Conservation (phyloP, 345 rosid genomes). For the Sonneratia caseolaris region DNA sequence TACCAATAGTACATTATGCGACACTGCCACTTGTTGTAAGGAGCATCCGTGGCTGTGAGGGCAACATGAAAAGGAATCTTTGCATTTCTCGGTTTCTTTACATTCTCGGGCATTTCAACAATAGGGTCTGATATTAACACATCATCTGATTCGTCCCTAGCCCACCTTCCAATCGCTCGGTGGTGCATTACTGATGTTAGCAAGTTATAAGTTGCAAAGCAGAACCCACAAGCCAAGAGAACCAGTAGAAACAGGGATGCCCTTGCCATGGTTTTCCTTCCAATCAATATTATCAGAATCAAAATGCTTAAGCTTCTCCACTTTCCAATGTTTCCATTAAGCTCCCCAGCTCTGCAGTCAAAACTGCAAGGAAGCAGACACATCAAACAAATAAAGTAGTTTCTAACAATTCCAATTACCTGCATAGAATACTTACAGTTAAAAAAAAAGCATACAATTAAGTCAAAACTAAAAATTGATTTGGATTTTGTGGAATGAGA, state of each 20-base stretch:
- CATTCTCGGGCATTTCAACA: slow-evolving; percentile 47
- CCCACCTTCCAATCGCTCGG: slow-evolving; percentile 26
- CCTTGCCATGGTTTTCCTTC: slow-evolving; percentile 38
- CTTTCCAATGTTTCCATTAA: slow-evolving; percentile 2
- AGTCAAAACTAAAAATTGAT: background rate
- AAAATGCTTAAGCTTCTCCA: slow-evolving; percentile 4
- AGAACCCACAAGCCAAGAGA: slow-evolving; percentile 54
- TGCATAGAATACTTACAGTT: background rate
- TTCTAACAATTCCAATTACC: background rate
- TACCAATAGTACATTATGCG: slow-evolving; percentile 97
- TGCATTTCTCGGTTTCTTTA: slow-evolving; percentile 27
- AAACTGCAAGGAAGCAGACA: background rate
- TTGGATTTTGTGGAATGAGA: background rate
- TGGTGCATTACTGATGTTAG: slow-evolving; percentile 41
- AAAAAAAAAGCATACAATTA: no score
- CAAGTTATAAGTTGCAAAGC: slow-evolving; percentile 74
- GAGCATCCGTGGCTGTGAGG: slow-evolving; percentile 79
- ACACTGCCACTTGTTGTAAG: slow-evolving; percentile 92
- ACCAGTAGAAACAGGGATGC: slow-evolving; percentile 51
- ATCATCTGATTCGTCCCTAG: slow-evolving; percentile 21
- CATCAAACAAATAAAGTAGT: background rate
- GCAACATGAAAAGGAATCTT: slow-evolving; percentile 65
- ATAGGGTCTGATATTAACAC: slow-evolving; percentile 50
- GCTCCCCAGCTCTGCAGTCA: background rate
- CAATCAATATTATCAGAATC: slow-evolving; percentile 20